Conservation (phyloP, 768 basidiomycete genomes). For the Phlebiopsis flavidoalba region DNA sequence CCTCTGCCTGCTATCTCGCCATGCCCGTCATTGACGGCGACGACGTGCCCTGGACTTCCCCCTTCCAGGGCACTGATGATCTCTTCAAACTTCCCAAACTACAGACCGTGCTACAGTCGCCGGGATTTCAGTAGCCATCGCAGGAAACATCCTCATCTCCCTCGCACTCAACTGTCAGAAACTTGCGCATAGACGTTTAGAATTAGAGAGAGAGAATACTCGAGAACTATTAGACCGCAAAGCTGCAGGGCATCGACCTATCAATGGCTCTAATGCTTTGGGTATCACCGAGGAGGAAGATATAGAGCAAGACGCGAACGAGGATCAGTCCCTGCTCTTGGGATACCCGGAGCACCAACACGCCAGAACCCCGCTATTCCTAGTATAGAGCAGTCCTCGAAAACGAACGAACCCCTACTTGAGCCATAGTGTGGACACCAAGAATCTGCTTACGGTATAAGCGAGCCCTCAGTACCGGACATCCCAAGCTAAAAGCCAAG, state of each 20-base stretch:
- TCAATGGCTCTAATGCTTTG: background rate
- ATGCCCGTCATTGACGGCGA: background rate
- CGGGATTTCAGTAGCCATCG: conserved; percentile 79
- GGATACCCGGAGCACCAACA: background rate
- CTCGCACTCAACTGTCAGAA: conserved; percentile 92
- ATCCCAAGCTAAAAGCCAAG: background rate
- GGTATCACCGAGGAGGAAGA: conserved; percentile 6
- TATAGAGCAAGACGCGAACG: background rate
- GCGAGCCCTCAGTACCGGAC: background rate
- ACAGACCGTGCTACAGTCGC: conserved; percentile 51
- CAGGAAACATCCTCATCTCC: conserved; percentile 85
- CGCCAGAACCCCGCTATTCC: background rate
- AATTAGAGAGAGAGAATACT: conserved; percentile 35
- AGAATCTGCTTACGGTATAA: background rate
- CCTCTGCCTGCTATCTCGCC: background rate
- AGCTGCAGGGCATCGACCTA: background rate
- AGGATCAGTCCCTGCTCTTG: background rate
- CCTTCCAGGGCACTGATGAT: conserved; percentile 5
- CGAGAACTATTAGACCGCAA: background rate
- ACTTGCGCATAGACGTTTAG: conserved; percentile 75
- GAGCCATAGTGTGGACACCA: background rate
- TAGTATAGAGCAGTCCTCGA: background rate
- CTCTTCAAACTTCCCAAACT: conserved; percentile 47
- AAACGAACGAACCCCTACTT: conserved; percentile 10
- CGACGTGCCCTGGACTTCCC: background rate